Evolutionary conservation across 805 yeast species (phyloP).

Genomic region (Zygosaccharomyces rouxii): DNA sequence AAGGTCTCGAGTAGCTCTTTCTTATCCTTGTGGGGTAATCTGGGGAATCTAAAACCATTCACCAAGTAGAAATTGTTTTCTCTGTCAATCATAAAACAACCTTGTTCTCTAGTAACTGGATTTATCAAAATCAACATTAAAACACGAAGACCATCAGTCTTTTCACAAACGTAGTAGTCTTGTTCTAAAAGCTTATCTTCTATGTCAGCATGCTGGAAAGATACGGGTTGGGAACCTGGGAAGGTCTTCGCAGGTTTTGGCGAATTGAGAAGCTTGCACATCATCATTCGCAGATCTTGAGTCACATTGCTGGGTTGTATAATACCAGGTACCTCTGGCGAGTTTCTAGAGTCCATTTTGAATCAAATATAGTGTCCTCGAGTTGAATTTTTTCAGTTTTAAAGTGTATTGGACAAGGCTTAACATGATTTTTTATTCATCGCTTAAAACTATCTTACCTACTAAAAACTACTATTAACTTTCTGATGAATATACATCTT

Average conservation of each 20-base stretch:
- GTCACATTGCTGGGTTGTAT: conserved; percentile 69
- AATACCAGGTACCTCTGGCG: conserved; percentile 86
- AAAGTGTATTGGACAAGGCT: not conserved
- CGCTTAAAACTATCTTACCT: not conserved
- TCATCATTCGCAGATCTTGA: conserved; percentile 60
- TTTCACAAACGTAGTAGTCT: conserved; percentile 94
- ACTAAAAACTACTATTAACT: not conserved
- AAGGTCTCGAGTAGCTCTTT: conserved; percentile 41
- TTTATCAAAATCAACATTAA: conserved; percentile 59
- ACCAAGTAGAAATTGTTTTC: conserved; percentile 81
- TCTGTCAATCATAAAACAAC: conserved; percentile 82
- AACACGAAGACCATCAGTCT: conserved; percentile 89
- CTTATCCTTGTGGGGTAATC: conserved; percentile 33
- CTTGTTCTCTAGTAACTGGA: conserved; percentile 75
- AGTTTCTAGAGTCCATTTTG: conserved; percentile 10
- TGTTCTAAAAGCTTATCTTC: conserved; percentile 53
- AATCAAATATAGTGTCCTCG: not conserved
- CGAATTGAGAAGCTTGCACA: conserved; percentile 57
- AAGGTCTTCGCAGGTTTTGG: conserved; percentile 48
- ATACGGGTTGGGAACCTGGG: conserved; percentile 95
- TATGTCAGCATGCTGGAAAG: conserved; percentile 75
- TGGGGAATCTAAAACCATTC: conserved; percentile 82
- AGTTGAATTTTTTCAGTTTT: not conserved
- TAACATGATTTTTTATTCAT: not conserved
- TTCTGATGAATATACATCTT: not conserved